Percentiles rank a stretch among this genome's conserved stretches.
Evolutionary conservation across 345 rosid genomes (phyloP).

Genomic region (Heritiera fomes): DNA sequence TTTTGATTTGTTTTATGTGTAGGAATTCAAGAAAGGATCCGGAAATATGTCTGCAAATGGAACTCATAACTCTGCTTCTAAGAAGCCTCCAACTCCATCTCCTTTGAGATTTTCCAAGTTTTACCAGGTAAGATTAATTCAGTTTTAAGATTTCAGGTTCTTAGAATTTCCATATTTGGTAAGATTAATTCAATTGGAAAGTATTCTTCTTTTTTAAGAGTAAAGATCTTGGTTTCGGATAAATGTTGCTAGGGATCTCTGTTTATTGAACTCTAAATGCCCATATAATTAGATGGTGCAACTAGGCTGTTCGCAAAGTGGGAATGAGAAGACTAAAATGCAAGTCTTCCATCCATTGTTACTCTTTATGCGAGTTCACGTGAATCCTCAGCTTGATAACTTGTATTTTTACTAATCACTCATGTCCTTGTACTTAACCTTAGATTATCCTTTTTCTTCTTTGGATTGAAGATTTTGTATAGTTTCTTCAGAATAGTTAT

Average conservation of each 20-base stretch:
- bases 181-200: too few relatives aligned
- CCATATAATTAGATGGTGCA: neutral
- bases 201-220: too few relatives aligned
- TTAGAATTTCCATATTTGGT: too few relatives aligned
- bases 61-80: slow-evolving; percentile 42
- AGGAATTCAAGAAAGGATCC: slow-evolving; percentile 25
- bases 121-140: slow-evolving; percentile 50
- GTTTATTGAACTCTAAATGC: neutral
- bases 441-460: neutral
- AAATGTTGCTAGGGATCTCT: neutral
- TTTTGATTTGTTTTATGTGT: slow-evolving; percentile 11
- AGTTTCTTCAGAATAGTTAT: neutral
- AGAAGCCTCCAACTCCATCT: slow-evolving; percentile 68
- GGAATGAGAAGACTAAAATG: neutral
- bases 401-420: neutral
- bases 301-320: neutral
- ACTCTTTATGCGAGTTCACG: neutral
- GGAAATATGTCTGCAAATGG: slow-evolving; percentile 53
- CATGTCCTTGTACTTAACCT: neutral
- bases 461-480: neutral
- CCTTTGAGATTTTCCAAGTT: slow-evolving; percentile 74
- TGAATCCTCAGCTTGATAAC: neutral
- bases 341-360: neutral
- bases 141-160: neutral
- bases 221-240: neutral